Evolutionary conservation across 495 filamentous ascomycete species (phyloP).

Genomic region (Polyplosphaeria fusca): DNA sequence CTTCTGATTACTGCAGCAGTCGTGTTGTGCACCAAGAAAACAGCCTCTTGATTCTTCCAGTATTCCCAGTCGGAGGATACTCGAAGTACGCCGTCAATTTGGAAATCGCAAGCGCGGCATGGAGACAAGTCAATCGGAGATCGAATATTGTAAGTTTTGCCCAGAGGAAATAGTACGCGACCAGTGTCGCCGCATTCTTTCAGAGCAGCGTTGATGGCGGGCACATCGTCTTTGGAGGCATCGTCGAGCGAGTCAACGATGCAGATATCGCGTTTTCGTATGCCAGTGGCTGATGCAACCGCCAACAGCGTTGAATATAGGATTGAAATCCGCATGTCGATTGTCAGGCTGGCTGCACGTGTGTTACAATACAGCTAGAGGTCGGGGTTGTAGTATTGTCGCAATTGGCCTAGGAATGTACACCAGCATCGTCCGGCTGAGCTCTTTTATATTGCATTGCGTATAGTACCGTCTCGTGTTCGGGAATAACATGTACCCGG

Average conservation of each 20-base stretch:
- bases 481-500: no score
- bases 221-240: conserved; percentile 8
- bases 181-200: conserved; percentile 6
- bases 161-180: background rate
- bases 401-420: no score
- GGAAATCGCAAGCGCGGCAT: conserved; percentile 16
- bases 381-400: no score
- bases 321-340: no score
- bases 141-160: conserved; percentile 8
- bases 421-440: no score
- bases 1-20: conserved; percentile 2
- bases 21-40: background rate
- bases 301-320: no score
- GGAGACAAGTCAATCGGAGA: conserved; percentile 17
- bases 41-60: conserved; percentile 5
- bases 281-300: background rate
- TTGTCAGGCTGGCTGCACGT: no score
- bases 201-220: conserved; percentile 7
- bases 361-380: no score
- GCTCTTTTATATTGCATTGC: no score
- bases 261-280: conserved; percentile 6
- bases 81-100: conserved; percentile 12
- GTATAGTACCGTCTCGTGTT: no score
- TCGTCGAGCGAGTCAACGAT: conserved; percentile 8
- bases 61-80: conserved; percentile 3